phyloP scores from a whole-genome alignment of 2,329 filamentous ascomycete species.

The Orbilia ellipsospora region DNA sequence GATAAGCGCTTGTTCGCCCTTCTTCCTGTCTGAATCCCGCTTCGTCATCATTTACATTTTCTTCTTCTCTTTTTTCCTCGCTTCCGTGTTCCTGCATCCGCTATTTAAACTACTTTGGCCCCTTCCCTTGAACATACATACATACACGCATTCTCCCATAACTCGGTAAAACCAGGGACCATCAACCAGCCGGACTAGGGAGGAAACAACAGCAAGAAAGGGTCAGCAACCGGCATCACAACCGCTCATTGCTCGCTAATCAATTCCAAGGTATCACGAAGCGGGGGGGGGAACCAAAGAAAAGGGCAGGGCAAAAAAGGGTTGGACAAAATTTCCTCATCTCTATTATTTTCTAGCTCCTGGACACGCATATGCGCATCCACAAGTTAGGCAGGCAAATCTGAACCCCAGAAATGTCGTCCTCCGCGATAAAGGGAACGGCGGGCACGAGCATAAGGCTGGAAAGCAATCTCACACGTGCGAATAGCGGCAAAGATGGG shows the following conservation, averaged over 20 bases:
- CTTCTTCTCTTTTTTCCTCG: constrained; percentile 5
- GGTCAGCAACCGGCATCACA: constrained; percentile 16
- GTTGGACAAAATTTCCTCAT: not conserved
- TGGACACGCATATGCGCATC: not conserved
- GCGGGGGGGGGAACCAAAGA: not conserved
- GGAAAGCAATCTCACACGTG: constrained; percentile 52
- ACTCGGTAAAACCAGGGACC: not conserved
- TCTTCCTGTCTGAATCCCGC: not conserved
- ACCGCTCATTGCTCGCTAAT: constrained; percentile 45
- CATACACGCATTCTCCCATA: constrained; percentile 13
- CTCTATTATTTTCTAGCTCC: not conserved
- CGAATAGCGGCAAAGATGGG: constrained; percentile 53
- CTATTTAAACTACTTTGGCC: constrained; percentile 36
- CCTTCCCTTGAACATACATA: constrained; percentile 33
- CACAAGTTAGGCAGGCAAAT: constrained; percentile 4
- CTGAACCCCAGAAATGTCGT: constrained; percentile 3
- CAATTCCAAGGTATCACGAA: not conserved
- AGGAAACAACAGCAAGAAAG: not conserved
- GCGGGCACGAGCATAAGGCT: constrained; percentile 38
- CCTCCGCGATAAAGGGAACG: constrained; percentile 25
- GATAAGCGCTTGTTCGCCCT: no score
- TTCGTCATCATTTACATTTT: not conserved
- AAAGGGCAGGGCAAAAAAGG: not conserved
- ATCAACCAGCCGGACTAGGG: not conserved
- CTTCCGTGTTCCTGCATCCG: constrained; percentile 10